These are phyloP conservation scores for Wallacemonas sp. DNA, from an alignment of 208 protist genomes.

Conservation along the genomic window DNA sequence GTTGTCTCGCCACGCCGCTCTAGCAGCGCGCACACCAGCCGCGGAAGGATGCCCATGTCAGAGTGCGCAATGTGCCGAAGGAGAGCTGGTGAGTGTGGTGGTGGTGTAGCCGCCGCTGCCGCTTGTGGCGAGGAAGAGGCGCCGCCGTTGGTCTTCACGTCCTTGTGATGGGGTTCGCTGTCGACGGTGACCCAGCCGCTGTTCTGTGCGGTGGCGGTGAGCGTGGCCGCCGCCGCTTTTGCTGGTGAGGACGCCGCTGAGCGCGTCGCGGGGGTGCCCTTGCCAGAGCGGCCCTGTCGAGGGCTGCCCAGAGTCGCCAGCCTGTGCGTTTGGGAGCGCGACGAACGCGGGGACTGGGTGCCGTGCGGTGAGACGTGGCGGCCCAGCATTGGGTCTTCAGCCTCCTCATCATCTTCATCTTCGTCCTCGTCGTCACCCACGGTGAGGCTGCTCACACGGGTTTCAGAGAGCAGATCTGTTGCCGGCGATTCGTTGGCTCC, in stretches of 20 bases:
- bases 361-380: background rate
- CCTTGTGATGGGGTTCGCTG: background rate
- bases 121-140: background rate
- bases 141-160: background rate
- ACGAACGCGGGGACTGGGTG: too few relatives aligned
- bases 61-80: conserved; percentile 10
- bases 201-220: conserved; percentile 9
- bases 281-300: background rate
- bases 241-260: background rate
- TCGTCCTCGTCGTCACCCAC: background rate
- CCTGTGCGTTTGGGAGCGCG: too few relatives aligned
- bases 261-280: background rate
- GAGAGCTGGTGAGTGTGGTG: background rate
- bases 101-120: background rate
- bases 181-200: conserved; percentile 4
- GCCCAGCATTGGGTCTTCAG: background rate
- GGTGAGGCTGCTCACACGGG: conserved; percentile 9
- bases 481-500: background rate
- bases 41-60: conserved; percentile 76
- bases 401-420: conserved; percentile 5
- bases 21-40: conserved; percentile 72
- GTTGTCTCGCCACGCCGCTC: conserved; percentile 62
- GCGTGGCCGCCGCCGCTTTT: background rate
- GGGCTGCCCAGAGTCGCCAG: too few relatives aligned
- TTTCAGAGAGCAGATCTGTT: conserved; percentile 1